Conservation (phyloP, 2,329 filamentous ascomycete genomes). For the Alternaria gaisen region DNA sequence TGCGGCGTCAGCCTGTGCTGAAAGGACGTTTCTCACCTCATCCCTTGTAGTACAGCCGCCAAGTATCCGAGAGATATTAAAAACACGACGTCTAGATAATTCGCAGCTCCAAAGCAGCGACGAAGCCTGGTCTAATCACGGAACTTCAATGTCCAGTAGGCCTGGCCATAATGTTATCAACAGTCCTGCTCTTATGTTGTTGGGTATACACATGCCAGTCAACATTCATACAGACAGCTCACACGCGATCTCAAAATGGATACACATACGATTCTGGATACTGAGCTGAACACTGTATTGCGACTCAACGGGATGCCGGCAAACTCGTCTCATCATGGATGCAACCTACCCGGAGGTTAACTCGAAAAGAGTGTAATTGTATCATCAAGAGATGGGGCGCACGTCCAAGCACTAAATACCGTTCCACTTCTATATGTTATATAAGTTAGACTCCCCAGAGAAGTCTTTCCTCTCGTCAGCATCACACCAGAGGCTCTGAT, state of each 20-base stretch:
- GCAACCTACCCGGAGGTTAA: too few relatives aligned
- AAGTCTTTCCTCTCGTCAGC: too few relatives aligned
- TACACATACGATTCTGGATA: too few relatives aligned
- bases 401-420: too few relatives aligned
- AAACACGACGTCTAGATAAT: neutral
- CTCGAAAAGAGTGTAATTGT: too few relatives aligned
- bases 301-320: too few relatives aligned
- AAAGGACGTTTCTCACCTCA: neutral
- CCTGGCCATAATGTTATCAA: neutral
- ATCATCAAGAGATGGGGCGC: too few relatives aligned
- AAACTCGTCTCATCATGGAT: too few relatives aligned
- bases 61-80: conserved; percentile 3
- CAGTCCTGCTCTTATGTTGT: neutral
- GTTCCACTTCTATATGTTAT: too few relatives aligned
- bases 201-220: neutral
- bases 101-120: neutral
- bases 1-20: neutral
- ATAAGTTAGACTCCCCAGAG: too few relatives aligned
- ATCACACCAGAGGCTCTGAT: too few relatives aligned
- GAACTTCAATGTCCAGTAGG: neutral
- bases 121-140: neutral
- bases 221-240: neutral
- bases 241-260: neutral
- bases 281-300: too few relatives aligned
- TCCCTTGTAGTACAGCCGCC: neutral